These are phyloP conservation scores for Pichia sp. DNA, from an alignment of 1,139 yeast genomes.

Conservation along the genomic window DNA sequence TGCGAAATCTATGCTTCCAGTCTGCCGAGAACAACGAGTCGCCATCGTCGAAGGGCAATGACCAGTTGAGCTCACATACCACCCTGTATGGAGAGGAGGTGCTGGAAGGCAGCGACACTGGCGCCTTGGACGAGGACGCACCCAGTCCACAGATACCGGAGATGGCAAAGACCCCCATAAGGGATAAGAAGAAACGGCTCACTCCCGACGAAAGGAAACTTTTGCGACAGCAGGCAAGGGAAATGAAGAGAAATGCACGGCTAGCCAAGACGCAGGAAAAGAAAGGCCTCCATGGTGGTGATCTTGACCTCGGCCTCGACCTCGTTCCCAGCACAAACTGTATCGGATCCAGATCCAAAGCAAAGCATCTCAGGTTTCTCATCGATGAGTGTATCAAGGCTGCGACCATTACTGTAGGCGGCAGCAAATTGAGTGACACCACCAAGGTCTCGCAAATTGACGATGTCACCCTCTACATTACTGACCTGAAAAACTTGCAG, in stretches of 20 bases:
- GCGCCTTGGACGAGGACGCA: too few relatives aligned
- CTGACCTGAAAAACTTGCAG: slow-evolving; percentile 42
- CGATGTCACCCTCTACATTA: slow-evolving; percentile 42
- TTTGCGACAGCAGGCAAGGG: slow-evolving; percentile 9
- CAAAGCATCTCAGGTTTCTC: slow-evolving; percentile 15
- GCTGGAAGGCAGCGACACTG: background rate
- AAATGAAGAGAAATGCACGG: slow-evolving; percentile 8
- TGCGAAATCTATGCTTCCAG: background rate
- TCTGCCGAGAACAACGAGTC: background rate
- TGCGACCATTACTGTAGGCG: background rate
- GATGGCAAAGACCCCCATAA: background rate
- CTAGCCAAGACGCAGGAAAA: slow-evolving; percentile 2
- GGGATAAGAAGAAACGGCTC: background rate
- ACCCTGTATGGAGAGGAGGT: slow-evolving; percentile 12
- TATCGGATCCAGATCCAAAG: slow-evolving; percentile 12
- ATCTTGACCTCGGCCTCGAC: background rate
- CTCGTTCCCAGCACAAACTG: background rate
- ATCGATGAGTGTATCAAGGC: slow-evolving; percentile 9
- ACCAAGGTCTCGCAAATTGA: slow-evolving; percentile 47
- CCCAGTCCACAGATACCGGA: too few relatives aligned
- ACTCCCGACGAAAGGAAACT: slow-evolving; percentile 11
- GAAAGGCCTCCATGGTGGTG: background rate
- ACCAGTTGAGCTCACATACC: slow-evolving; percentile 18
- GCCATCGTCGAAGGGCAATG: background rate
- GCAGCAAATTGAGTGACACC: slow-evolving; percentile 35